These are phyloP conservation scores for Trypethelium eluteriae DNA, from an alignment of 495 filamentous ascomycete genomes.

Conservation along the genomic window DNA sequence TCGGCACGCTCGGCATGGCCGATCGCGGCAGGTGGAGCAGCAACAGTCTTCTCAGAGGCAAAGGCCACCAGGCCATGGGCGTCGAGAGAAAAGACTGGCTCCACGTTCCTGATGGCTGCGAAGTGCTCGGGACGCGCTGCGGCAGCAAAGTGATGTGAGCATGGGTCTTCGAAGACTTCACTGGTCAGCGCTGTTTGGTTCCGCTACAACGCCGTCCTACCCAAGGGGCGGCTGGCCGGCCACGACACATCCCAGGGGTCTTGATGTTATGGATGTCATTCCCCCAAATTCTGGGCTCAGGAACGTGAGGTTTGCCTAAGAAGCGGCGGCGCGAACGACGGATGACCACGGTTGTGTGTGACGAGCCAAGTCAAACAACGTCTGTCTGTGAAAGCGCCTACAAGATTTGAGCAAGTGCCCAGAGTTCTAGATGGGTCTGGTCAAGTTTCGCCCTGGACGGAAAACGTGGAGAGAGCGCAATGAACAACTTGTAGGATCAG, in stretches of 20 bases:
- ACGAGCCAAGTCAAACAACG: background rate
- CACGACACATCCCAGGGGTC: background rate
- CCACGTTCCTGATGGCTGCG: background rate
- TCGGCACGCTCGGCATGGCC: too few species aligned
- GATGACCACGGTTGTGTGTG: background rate
- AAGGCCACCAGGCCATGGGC: too few species aligned
- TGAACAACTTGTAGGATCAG: background rate
- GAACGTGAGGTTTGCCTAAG: background rate
- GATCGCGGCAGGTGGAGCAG: too few species aligned
- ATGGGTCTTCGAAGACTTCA: background rate
- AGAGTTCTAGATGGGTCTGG: background rate
- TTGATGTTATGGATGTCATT: background rate
- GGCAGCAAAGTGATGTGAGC: background rate
- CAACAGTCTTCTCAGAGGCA: too few species aligned
- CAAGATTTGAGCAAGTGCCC: background rate
- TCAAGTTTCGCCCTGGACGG: background rate
- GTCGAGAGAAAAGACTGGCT: background rate
- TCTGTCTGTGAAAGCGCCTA: background rate
- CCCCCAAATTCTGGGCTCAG: background rate
- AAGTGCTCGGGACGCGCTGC: background rate
- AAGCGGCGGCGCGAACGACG: background rate
- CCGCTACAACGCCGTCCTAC: background rate
- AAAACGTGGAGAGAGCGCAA: background rate
- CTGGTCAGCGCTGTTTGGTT: background rate
- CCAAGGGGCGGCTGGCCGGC: background rate